These are phyloP conservation scores for Trichoderma arundinaceum DNA, from an alignment of 2,329 filamentous ascomycete species.

Conservation along the genomic window DNA sequence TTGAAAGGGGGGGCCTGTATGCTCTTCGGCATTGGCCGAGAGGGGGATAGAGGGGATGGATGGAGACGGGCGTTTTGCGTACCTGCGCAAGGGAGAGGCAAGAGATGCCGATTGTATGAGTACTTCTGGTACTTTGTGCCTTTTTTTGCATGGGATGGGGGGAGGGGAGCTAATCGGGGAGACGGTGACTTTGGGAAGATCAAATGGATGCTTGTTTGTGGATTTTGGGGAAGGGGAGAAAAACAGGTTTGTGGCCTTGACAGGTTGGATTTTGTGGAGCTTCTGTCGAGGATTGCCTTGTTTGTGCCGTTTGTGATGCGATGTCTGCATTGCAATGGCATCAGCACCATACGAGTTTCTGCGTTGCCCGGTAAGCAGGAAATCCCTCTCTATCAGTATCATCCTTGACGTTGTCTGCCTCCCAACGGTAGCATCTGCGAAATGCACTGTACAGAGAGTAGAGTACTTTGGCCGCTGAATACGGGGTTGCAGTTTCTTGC, in stretches of 20 bases:
- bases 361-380: no score
- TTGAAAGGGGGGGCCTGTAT: background rate
- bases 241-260: background rate
- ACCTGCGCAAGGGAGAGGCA: background rate
- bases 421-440: background rate
- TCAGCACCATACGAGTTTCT: slow-evolving; percentile 10
- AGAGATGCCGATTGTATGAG: background rate
- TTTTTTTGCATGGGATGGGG: background rate
- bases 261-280: background rate
- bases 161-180: background rate
- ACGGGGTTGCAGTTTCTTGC: background rate
- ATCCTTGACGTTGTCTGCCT: no score
- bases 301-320: background rate
- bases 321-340: background rate
- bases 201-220: background rate
- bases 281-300: background rate
- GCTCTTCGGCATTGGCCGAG: slow-evolving; percentile 4
- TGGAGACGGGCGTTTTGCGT: background rate
- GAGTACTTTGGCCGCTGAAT: slow-evolving; percentile 1
- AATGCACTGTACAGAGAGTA: background rate
- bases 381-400: no score
- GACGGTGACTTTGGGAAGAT: no score
- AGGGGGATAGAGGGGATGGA: background rate
- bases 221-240: background rate
- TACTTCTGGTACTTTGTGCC: background rate